These are phyloP conservation scores for Metschnikowia noctiluminum DNA, from an alignment of 805 yeast species.

Conservation along the genomic window DNA sequence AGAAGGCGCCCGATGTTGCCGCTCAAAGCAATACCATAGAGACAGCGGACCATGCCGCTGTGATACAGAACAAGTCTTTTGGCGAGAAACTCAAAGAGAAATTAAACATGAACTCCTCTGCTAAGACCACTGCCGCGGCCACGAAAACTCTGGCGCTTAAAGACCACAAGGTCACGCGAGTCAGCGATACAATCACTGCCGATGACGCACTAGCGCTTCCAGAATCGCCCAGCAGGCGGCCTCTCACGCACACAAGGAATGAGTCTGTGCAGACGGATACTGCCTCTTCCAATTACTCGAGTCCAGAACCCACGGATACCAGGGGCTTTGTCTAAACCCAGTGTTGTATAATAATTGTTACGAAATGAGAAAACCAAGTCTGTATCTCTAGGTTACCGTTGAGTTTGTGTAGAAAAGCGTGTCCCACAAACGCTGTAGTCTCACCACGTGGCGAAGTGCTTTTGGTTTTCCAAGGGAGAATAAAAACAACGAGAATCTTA, in stretches of 20 bases:
- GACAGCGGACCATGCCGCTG: too few species aligned
- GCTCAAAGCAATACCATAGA: too few species aligned
- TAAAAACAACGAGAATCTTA: constrained; percentile 8
- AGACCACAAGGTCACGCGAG: constrained; percentile 10
- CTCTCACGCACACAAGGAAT: constrained; percentile 9
- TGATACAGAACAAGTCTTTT: constrained; percentile 3
- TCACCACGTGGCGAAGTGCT: constrained; percentile 6
- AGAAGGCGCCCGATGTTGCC: neutral
- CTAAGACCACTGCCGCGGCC: neutral
- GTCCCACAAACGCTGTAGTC: constrained; percentile 11
- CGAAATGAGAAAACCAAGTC: too few species aligned
- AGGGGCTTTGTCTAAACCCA: constrained; percentile 10
- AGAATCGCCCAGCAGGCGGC: constrained; percentile 4
- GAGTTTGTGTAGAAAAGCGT: neutral
- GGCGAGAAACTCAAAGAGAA: constrained; percentile 15
- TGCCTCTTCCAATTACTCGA: constrained; percentile 15
- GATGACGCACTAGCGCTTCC: constrained; percentile 5
- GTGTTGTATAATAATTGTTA: too few species aligned
- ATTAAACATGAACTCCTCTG: constrained; percentile 8
- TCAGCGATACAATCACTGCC: constrained; percentile 15
- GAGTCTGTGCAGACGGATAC: constrained; percentile 12
- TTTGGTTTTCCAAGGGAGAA: constrained; percentile 6
- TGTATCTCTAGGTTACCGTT: too few species aligned
- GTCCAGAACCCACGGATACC: constrained; percentile 13
- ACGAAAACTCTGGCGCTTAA: neutral